Base-by-base conservation (phyloP, 371 early-diverging fungal species). In the Saksenaea oblongispora region DNA sequence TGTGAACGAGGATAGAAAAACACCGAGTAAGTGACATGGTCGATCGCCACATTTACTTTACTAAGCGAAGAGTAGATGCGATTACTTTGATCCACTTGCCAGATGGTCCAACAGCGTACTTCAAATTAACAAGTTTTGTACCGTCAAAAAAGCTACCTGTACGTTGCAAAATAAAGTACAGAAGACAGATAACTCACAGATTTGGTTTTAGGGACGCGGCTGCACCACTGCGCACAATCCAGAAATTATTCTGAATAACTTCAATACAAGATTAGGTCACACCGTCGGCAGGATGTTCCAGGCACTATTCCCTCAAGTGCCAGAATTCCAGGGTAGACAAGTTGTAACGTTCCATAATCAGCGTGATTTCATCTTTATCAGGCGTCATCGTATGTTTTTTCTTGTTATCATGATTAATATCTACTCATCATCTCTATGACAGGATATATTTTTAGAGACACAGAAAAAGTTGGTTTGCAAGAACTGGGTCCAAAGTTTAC, bases 281-380 rank as follows among this genome's bases (percentile, higher is more conserved):
- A 93, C 95, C 3, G 83, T 99, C 47, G 99, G 98, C 22, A 87
- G 99, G 37, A 93, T 96, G 92, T 93, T 99, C 81, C 95, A 96
- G 51, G 78, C 96, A 5, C 77, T 99, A 58, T 95, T 99, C 73
- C 99, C 99, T 11, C 96, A 95, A 62, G 91, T 95, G 2, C 98
- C 98, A 15, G 93, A 97, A 72, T 96, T 98, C 69, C 84, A 94
- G 70, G 98, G 97, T 8, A 85, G 99, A 55, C 98, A 99, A 71
- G 98, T 92, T 10, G 94, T 89, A 5, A 99, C 99, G 5, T 93
- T 99, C 80, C 98, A 98, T 73, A 99, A 99, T 70, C 98, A 99
- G 76, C 94, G 99, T 47, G 99, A 99, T 77, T 99, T 98, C 71
- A 96, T 99, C 62, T 99, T 98, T 77, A 98, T 99, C 72, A 87